Evolutionary conservation across 169 alveolate species (phyloP).

Genomic region (Condylostoma magnum): DNA sequence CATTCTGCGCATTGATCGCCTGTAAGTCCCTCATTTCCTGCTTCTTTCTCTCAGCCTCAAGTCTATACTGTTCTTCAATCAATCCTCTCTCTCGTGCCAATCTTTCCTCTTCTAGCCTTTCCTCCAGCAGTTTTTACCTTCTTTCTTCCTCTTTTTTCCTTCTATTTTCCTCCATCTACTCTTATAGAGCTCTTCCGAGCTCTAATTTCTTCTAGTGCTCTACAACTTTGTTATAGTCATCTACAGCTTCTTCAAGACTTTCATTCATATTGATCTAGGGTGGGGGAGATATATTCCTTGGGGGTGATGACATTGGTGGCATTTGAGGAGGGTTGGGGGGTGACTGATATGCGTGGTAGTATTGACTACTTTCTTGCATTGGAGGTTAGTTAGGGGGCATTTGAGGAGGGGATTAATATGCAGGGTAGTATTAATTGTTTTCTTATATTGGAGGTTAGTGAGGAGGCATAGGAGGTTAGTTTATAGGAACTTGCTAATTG

Average conservation of each 20-base stretch:
- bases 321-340: too few species aligned
- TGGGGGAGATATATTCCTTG: background rate
- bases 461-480: background rate
- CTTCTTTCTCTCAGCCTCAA: background rate
- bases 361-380: background rate
- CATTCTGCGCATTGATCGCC: background rate
- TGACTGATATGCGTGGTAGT: too few species aligned
- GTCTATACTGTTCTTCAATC: background rate
- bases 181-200: background rate
- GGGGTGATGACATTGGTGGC: background rate
- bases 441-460: constrained; percentile 6
- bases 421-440: background rate
- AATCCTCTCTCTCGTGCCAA: constrained; percentile 13
- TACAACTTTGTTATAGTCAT: background rate
- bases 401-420: constrained; percentile 10
- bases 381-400: background rate
- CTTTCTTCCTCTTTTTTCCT: constrained; percentile 31
- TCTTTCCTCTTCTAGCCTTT: constrained; percentile 36
- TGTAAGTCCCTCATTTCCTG: constrained; percentile 9
- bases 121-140: constrained; percentile 26
- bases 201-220: constrained; percentile 5
- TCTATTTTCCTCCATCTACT: constrained; percentile 29
- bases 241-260: background rate
- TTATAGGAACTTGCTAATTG: background rate
- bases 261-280: background rate